Conservation (phyloP, 2,329 filamentous ascomycete genomes). For the Sporothrix humicola region DNA sequence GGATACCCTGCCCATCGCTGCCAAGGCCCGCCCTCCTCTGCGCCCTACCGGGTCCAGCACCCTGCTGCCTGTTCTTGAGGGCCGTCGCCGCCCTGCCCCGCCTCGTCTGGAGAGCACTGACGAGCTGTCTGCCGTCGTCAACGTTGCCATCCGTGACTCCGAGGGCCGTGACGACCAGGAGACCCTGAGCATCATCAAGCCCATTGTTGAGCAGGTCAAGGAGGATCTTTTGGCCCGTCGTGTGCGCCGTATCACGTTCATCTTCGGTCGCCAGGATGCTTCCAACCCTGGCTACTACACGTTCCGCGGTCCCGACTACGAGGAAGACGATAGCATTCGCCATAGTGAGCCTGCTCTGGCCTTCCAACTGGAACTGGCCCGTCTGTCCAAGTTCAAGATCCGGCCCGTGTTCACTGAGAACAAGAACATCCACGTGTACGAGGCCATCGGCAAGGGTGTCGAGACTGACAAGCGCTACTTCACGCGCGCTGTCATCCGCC, state of each 20-base stretch:
- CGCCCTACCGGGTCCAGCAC: constrained; percentile 51
- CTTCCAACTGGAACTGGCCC: constrained; percentile 96
- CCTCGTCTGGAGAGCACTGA: constrained; percentile 65
- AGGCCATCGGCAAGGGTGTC: constrained; percentile 91
- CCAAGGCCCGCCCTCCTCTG: constrained; percentile 50
- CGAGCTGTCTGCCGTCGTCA: constrained; percentile 89
- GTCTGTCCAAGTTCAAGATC: constrained; percentile 96
- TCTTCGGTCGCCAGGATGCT: constrained; percentile 92
- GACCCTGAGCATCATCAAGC: constrained; percentile 74
- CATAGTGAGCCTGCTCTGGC: constrained; percentile 95
- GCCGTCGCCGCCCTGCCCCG: constrained; percentile 68
- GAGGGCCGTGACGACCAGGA: constrained; percentile 84
- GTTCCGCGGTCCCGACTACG: constrained; percentile 89
- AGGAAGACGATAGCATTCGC: constrained; percentile 93
- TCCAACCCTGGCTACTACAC: constrained; percentile 98
- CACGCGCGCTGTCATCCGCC: constrained; percentile 91
- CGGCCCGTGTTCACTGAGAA: constrained; percentile 99
- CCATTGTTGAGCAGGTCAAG: constrained; percentile 80
- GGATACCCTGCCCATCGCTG: constrained; percentile 70
- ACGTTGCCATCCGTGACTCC: constrained; percentile 86
- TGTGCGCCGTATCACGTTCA: constrained; percentile 91
- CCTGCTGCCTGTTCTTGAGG: constrained; percentile 73
- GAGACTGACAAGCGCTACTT: constrained; percentile 99
- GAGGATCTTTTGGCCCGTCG: constrained; percentile 80
- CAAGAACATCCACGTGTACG: constrained; percentile 98